These are phyloP conservation scores for Talaromyces sp. DNA, from an alignment of 2,329 filamentous ascomycete genomes.

Conservation along the genomic window DNA sequence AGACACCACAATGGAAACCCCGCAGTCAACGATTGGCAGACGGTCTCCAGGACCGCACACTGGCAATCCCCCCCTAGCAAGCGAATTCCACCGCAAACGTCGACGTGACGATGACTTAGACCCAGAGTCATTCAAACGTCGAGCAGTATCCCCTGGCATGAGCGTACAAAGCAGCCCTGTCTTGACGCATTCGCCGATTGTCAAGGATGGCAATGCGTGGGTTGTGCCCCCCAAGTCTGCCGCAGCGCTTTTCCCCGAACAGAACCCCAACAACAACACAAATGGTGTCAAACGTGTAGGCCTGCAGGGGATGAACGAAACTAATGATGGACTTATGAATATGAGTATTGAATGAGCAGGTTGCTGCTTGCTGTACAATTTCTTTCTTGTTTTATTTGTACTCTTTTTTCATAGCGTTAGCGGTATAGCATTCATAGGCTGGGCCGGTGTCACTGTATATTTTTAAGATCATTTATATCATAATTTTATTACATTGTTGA, in stretches of 20 bases:
- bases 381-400: not conserved
- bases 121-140: conserved; percentile 77
- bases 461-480: conserved; percentile 39
- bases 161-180: conserved; percentile 87
- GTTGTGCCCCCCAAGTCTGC: conserved; percentile 64
- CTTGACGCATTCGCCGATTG: conserved; percentile 71
- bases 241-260: conserved; percentile 42
- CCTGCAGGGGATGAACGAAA: conserved; percentile 89
- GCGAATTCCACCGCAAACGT: conserved; percentile 74
- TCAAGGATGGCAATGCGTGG: conserved; percentile 66
- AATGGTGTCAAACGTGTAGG: conserved; percentile 62
- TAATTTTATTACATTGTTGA: conserved; percentile 22
- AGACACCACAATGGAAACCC: conserved; percentile 35
- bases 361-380: not conserved
- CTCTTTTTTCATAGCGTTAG: not conserved
- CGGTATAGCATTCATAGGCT: not conserved
- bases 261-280: conserved; percentile 33
- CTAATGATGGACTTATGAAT: conserved; percentile 91
- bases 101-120: conserved; percentile 88
- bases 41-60: conserved; percentile 37
- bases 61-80: conserved; percentile 49
- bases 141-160: conserved; percentile 86
- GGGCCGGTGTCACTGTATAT: conserved; percentile 24
- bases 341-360: conserved; percentile 80
- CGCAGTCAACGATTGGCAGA: conserved; percentile 31